Evolutionary conservation across 169 alveolate species (phyloP).

Genomic region (Perkinsus marinus): DNA sequence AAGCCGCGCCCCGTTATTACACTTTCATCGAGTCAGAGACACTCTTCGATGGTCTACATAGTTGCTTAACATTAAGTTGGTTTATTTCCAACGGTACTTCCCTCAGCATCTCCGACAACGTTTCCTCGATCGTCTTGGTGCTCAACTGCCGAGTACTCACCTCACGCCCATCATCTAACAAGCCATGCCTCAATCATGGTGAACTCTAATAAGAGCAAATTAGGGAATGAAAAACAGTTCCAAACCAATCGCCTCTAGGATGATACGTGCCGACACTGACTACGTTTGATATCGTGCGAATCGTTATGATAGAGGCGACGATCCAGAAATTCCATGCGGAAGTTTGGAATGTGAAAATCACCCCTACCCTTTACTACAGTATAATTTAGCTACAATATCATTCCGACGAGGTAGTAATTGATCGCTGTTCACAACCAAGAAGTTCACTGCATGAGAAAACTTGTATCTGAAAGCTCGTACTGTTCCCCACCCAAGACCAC

Average conservation of each 20-base stretch:
- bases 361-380: neutral
- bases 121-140: neutral
- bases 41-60: neutral
- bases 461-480: neutral
- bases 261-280: too few species aligned
- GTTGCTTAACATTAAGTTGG: neutral
- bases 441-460: neutral
- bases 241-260: too few species aligned
- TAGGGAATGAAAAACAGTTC: too few species aligned
- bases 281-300: too few species aligned
- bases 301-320: too few species aligned
- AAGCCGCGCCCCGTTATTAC: neutral
- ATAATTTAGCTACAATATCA: neutral
- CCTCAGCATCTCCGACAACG: neutral
- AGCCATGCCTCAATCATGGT: too few species aligned
- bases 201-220: too few species aligned
- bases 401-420: neutral
- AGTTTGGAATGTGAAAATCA: too few species aligned
- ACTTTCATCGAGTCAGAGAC: neutral
- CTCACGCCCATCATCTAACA: neutral
- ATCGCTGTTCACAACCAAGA: neutral
- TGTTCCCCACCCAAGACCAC: neutral
- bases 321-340: too few species aligned
- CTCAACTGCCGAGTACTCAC: neutral
- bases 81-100: neutral